Evolutionary conservation across 2,329 filamentous ascomycete genomes (phyloP), one percentile per base, ranked within the genome.

Genomic region (Herpomyces periplanetae): DNA sequence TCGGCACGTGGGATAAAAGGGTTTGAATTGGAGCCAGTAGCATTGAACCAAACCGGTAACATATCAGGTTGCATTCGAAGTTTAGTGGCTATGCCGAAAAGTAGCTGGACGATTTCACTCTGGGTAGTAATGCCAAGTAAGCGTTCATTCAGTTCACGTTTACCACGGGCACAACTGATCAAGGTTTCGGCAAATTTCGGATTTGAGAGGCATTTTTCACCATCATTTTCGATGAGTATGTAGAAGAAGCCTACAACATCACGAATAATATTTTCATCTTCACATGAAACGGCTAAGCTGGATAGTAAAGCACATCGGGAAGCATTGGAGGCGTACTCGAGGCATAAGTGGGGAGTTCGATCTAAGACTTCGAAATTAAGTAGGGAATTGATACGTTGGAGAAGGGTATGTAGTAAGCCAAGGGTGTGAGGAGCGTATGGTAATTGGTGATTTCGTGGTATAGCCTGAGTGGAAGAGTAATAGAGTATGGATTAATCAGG

Each of bases 31-130:
- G 45, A 13, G 6, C 17, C 10, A 5, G n/a, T 17, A 20, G 9
- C 13, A 11, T 62, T 64, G 41, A 96, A 96, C 80, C 80, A 96
- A 8, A 69, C 64, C 1, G 66, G 54, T 17, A 96, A 42, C 21
- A 91, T 75, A 23, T 60, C 52, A 3, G 80, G 73, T 28, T 84
- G 63, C 24, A 88, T 45, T 17, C 80, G 52, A 28, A 96, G 87
- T 47, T 91, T 91, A 27, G 80, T 84, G 9, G 80, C 69, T 27
- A 96, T 73, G 25, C 75, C 84, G 41, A 96, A 96, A 17, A 85
- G 52, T 21, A 96, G 44, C 41, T 96, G 75, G 19, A 91, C 66
- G 18, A 91, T 59, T 23, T 71, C 59, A 5, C 63, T 63, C 36
- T 91, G 73, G 5, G 66, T 73, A 22, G 87, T 66, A 20, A 58